These are phyloP conservation scores for Lablab purpureus DNA, from an alignment of 306 rosid genomes.

Conservation along the genomic window DNA sequence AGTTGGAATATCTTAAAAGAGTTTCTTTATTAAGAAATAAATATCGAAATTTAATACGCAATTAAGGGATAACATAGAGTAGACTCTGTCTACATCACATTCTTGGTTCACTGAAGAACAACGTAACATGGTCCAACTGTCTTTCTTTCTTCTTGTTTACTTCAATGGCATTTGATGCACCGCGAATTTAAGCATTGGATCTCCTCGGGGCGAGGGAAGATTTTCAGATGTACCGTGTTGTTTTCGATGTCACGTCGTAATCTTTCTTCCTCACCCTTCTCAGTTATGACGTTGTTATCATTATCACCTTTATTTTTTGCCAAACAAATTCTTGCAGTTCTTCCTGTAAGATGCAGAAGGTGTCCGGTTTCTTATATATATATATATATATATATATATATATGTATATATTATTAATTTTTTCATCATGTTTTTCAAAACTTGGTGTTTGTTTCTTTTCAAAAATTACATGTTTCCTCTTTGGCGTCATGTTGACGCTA, in stretches of 20 bases:
- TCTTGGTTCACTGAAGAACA: neutral
- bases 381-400: no score
- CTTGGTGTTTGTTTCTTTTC: no score
- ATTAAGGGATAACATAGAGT: neutral
- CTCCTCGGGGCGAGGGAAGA: conserved; percentile 19
- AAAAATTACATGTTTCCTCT: neutral
- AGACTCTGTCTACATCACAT: no score
- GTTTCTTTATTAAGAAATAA: no score
- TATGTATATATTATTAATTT: no score
- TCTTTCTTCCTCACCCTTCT: conserved; percentile 15
- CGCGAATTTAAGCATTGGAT: neutral
- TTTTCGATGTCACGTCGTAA: conserved; percentile 34
- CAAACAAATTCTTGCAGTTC: neutral
- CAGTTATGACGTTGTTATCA: neutral
- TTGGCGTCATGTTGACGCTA: no score
- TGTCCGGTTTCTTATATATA: no score
- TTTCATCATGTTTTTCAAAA: no score
- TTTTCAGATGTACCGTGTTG: neutral
- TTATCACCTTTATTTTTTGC: neutral
- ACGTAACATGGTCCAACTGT: neutral
- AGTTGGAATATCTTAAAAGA: no score
- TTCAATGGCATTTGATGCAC: neutral
- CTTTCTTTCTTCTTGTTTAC: neutral
- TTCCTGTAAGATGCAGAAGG: neutral
- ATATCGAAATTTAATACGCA: no score